Evolutionary conservation across 345 rosid genomes (phyloP).

Genomic region (Salix purpurea): DNA sequence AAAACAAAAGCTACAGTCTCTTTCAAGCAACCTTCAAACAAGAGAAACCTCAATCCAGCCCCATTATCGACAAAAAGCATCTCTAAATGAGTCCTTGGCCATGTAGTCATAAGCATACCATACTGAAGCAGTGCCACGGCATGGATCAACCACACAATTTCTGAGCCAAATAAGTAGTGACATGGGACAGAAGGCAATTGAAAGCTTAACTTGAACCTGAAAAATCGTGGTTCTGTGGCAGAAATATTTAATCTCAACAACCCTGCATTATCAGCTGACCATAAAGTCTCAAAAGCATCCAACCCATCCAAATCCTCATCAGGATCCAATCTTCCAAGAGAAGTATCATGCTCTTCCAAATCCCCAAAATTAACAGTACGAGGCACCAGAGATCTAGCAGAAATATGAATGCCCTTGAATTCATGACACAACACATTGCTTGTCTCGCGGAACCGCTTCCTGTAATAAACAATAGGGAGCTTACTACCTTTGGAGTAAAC

Average conservation of each 20-base stretch:
- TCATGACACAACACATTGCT: conserved; percentile 13
- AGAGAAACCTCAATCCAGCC: conserved; percentile 64
- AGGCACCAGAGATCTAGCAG: conserved; percentile 18
- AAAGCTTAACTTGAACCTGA: conserved; percentile 37
- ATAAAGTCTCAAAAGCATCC: not conserved
- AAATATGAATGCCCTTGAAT: conserved; percentile 18
- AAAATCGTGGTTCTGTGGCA: conserved; percentile 29
- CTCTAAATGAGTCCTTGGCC: conserved; percentile 86
- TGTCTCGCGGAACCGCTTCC: conserved; percentile 64
- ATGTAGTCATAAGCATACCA: conserved; percentile 48
- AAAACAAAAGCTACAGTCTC: conserved; percentile 57
- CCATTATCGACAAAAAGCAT: conserved; percentile 72
- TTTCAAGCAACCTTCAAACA: conserved; percentile 80
- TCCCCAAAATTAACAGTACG: conserved; percentile 17
- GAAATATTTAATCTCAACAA: conserved; percentile 32
- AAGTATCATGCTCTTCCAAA: conserved; percentile 26
- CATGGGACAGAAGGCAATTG: conserved; percentile 33
- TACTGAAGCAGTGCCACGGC: conserved; percentile 41
- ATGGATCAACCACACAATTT: conserved; percentile 41
- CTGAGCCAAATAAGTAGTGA: conserved; percentile 26
- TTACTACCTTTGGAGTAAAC: conserved; percentile 32
- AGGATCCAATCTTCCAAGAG: conserved; percentile 25
- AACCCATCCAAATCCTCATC: conserved; percentile 23
- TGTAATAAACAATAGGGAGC: conserved; percentile 68
- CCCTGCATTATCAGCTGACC: conserved; percentile 39